Evolutionary conservation across 306 rosid genomes (phyloP), one percentile per base, ranked within the genome.

Genomic region (Hippophae tibetana): DNA sequence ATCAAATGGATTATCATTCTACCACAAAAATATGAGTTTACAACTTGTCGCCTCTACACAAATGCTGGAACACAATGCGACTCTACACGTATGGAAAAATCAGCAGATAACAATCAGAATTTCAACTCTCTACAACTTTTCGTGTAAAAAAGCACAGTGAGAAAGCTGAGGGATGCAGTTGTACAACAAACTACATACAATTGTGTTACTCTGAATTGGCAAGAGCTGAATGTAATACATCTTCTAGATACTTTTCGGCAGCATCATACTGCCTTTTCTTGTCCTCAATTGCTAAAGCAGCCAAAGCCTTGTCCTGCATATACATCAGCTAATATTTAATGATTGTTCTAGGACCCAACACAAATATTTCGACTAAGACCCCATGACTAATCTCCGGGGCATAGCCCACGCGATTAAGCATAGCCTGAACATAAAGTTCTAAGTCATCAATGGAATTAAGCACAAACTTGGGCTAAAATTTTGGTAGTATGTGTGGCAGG

Each of bases 281-380:
- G 68, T 88, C 95, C 86, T 92, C 99, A 52, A 92, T 92, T 56
- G 99, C 96, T 42, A 92, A 77, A 64, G 95, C 96, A 68, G 99
- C 99, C 81, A 88, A 74, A 56, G 99, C 96, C 81, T 88, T 92
- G 62, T 92, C 96, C 99, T 86, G 86, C 41, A 78, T 8, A 60
- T 57, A 60, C 14, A 40, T 31, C 27, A 64, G 65, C 51, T 41
- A 40, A 71, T 56, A 27, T 13, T 31, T 62, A 57, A 60, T 38
- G 10, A 44, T 45, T 59, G 58, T 48, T 50, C 25, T 26, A 27
- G 43, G 45, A 23, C 23, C 23, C 23, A 49, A 13, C 59, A 55
- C 48, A 44, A 1, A 31, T 31, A 63, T 85, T 71, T 85, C 96
- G 47, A 88, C 96, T 74, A 88, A 69, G 65, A 80, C 81, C 38